phyloP scores from a whole-genome alignment of 2,329 filamentous ascomycete genomes.

The Leptographium radiaticola region DNA sequence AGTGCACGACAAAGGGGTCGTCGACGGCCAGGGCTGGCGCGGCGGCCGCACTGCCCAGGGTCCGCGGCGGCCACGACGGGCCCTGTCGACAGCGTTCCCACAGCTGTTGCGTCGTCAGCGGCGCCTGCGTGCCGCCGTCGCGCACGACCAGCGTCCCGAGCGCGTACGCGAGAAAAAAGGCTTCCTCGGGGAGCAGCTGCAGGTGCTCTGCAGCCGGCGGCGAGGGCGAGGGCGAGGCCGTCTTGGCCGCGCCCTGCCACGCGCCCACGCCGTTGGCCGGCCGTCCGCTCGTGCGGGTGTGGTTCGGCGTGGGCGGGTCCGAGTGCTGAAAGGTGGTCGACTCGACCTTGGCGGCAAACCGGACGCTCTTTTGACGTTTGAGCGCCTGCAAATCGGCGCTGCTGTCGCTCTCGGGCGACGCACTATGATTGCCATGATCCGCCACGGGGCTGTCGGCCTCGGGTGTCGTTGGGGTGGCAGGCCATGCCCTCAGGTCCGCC shows the following conservation, averaged over 20 bases:
- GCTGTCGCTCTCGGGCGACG: no score
- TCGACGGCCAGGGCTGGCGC: slow-evolving; percentile 37
- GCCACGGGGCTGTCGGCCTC: not conserved
- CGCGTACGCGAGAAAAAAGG: slow-evolving; percentile 77
- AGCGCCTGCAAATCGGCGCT: no score
- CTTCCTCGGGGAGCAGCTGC: slow-evolving; percentile 82
- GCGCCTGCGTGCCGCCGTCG: slow-evolving; percentile 29
- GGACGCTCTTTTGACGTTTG: slow-evolving; percentile 49
- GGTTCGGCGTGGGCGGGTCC: slow-evolving; percentile 36
- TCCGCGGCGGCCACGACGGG: slow-evolving; percentile 55
- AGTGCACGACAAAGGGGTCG: slow-evolving; percentile 74
- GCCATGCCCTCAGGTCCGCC: not conserved
- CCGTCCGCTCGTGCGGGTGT: not conserved
- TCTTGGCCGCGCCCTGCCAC: not conserved
- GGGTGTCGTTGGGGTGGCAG: not conserved
- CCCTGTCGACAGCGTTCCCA: slow-evolving; percentile 54
- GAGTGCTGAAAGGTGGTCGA: slow-evolving; percentile 44
- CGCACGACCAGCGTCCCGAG: slow-evolving; percentile 60
- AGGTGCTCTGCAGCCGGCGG: slow-evolving; percentile 60
- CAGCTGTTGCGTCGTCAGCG: slow-evolving; percentile 42
- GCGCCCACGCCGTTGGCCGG: not conserved
- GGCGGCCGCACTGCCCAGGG: not conserved
- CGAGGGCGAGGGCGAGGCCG: not conserved
- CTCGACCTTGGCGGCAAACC: slow-evolving; percentile 55
- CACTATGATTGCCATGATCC: no score